Evolutionary conservation across 2,329 filamentous ascomycete species (phyloP), one percentile per base, ranked within the genome.

Genomic region (Magnaporthales sp.): DNA sequence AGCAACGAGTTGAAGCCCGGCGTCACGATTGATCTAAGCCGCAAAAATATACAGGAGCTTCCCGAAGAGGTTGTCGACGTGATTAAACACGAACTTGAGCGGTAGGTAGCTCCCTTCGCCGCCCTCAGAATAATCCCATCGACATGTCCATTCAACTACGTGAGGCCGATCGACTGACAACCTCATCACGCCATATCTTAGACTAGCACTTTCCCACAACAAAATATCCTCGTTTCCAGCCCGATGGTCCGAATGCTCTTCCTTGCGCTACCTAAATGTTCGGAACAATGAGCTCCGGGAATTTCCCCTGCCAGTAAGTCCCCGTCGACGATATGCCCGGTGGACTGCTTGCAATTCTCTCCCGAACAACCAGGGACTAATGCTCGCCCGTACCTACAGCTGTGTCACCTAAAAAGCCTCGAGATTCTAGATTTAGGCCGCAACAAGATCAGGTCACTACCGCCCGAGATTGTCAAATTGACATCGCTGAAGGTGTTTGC

Each of bases 351-450:
- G 24, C 22, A 29, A 27, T 15, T 29, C 2, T 60, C n/a, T 7
- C 24, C 56, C 9, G 19, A 10, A 24, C 22, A 13, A 24, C 4
- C 26, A 60, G 56, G 38, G 63, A 58, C 69, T 70, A 66, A 71
- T 70, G 26, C 6, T 24, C 7, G 29, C 3, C 4, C 26, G 27
- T n/a, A 66, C 67, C 29, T 56, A 64, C 74, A 96, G 93, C 86
- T 98, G 67, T 93, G 94, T 75, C 89, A 93, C 76, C 84, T 98
- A 69, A 89, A 87, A 65, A 91, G 92, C 38, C 85, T 98, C 66
- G 93, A 98, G 78, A 97, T 97, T 68, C 85, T 98, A 68, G 94
- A 98, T 78, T 84, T 98, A 66, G 93, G 93, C 75, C 87, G 91
- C 72, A 98, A 98, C 75, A 92, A 90, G 75, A 88, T 98, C 68